Evolutionary conservation across 306 rosid genomes (phyloP), one percentile per base, ranked within the genome.

Genomic region (Begonia peltatifolia): DNA sequence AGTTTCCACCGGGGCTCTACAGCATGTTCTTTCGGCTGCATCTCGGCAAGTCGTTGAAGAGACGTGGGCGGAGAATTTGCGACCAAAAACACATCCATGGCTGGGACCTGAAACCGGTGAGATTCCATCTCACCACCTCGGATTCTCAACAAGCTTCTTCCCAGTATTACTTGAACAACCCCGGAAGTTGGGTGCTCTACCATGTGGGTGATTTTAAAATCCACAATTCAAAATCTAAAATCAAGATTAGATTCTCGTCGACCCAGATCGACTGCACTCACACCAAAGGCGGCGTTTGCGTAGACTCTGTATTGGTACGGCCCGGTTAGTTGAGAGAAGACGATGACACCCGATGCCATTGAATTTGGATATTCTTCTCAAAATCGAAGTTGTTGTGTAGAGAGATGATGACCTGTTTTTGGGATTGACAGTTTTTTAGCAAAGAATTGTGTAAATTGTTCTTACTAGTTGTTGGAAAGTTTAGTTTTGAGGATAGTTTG

Each of bases 231-330:
- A 63, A 65, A 60, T 63, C 67, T 38, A 50, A 74, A 70, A 76
- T 69, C 74, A 82, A 82, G 70, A 60, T 88, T 65, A 88, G 76
- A 52, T 88, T 79, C 42, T 82, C 84, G 2, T 67, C 79, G 63
- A 64, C 81, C 17, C 97, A 88, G 71, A 88, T 88, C 9, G 97
- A 88, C 54, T 88, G 97, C 52, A 88, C 97, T 0, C 97, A 88
- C 75, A 82, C 77, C 48, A 88, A 88, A 79, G 97, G 97, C 11
- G 97, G 97, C 14, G 68, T 88, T 46, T 84, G 87, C 73, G 77
- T 88, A 15, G 95, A 88, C 65, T 79, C 89, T 61, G 83, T 84
- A 16, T 65, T 82, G 35, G 76, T 88, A 60, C 62, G 56, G 53
- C 81, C 70, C 15, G 54, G 67, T 51, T 53, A 68, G 47, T 68